Evolutionary conservation across 208 protist genomes (phyloP).

Genomic region (Acanthamoeba healyi): DNA sequence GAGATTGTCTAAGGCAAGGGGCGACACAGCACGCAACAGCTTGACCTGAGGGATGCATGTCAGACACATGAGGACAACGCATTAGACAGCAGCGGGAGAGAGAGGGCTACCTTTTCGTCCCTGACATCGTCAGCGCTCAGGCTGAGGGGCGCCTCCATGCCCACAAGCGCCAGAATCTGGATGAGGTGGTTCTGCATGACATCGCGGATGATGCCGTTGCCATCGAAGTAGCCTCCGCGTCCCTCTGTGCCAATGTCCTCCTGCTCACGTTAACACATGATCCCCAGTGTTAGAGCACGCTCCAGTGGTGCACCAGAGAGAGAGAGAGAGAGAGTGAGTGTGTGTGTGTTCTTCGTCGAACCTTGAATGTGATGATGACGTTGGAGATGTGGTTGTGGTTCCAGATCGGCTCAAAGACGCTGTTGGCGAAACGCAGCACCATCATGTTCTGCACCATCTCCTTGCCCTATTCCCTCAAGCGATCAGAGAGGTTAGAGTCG

Average conservation of each 20-base stretch:
- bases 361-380: slow-evolving; percentile 92
- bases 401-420: slow-evolving; percentile 91
- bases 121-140: slow-evolving; percentile 84
- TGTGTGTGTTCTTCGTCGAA: too few relatives aligned
- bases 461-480: too few relatives aligned
- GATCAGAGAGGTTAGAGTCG: too few relatives aligned
- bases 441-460: slow-evolving; percentile 91
- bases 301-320: too few relatives aligned
- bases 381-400: slow-evolving; percentile 86
- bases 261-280: too few relatives aligned
- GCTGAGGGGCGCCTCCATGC: slow-evolving; percentile 90
- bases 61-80: too few relatives aligned
- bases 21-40: slow-evolving; percentile 78
- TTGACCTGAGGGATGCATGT: too few relatives aligned
- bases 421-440: slow-evolving; percentile 90
- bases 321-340: too few relatives aligned
- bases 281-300: too few relatives aligned
- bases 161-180: slow-evolving; percentile 90
- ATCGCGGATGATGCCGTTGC: slow-evolving; percentile 91
- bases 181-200: slow-evolving; percentile 93
- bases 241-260: slow-evolving; percentile 87
- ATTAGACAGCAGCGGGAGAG: too few relatives aligned
- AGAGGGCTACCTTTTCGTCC: slow-evolving; percentile 92
- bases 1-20: slow-evolving; percentile 77
- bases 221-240: slow-evolving; percentile 90